Base-by-base conservation (phyloP, 1,284 basidiomycete species). In the Ustilago loliicola region DNA sequence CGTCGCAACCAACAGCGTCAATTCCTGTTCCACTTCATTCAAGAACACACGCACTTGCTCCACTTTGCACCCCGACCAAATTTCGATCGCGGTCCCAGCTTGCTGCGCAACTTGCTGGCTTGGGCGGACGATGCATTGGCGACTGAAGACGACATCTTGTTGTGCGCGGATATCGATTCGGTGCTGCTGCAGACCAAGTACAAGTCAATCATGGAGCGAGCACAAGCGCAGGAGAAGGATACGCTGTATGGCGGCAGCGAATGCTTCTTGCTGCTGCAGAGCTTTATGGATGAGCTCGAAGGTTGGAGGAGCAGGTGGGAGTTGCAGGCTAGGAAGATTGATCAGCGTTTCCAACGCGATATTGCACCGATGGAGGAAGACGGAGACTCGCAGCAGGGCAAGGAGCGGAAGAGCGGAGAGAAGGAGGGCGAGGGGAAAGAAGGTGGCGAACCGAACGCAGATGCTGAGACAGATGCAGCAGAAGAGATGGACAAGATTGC, bases 11-110 rank as follows among this genome's bases (percentile, higher is more conserved):
- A 73, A 23, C 66, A 77, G 47, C 63, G 78, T 2, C 65, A 75
- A 13, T 75, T 77, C 54, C 67, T 80, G 15, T 80, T 80, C 36
- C 71, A 80, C 48, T 74, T 71, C 42, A 73, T 80, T 21, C 78
- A 80, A 54, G 70, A 75, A 36, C 72, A 77, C 30, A 72, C 72
- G 25, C 75, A 78, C 17, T 50, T 74, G 55, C 66, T 78, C 15
- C 78, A 80, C 53, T 77, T 74, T 63, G 71, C 73, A 34, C 72
- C 77, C 2, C 51, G 72, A n/a, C 72, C 73, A 52, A 77, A 75
- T 57, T 72, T 77, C 27, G 74, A 72, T 34, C 70, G 70, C 8
- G 73, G 71, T 0, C 73, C 72, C 13, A 76, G 69, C 27, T 59
- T 79, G 40, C 25, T 77, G 45, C 75, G 67, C 45, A 71, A 73